A percentile compares a stretch with the other conserved stretches of the same genome.
Conservation (phyloP, 2,329 filamentous ascomycete species). For the Penicillium capsulatum region DNA sequence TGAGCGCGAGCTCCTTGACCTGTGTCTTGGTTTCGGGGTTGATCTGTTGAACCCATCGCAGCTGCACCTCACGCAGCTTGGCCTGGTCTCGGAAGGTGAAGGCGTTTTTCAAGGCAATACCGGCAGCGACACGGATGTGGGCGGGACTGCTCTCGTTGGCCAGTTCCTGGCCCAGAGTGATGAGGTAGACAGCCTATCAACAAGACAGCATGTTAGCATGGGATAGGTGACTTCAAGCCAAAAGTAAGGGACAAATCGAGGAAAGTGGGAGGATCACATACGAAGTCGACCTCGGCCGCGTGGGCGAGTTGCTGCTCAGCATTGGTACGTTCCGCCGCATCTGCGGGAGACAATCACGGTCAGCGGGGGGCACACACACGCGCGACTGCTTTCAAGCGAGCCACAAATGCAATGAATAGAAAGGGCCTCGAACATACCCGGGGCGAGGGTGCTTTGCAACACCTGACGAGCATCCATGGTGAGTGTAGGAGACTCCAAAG, state of each 20-base stretch:
- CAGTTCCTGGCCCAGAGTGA: slow-evolving; percentile 87
- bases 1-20: slow-evolving; percentile 85
- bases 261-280: slow-evolving; percentile 54
- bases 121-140: slow-evolving; percentile 86
- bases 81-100: slow-evolving; percentile 89
- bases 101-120: slow-evolving; percentile 95
- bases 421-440: slow-evolving; percentile 59
- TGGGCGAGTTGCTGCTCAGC: slow-evolving; percentile 92
- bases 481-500: slow-evolving; percentile 23
- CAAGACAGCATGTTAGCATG: slow-evolving; percentile 4
- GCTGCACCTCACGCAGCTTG: slow-evolving; percentile 83
- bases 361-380: slow-evolving; percentile 20
- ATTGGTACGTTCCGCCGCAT: slow-evolving; percentile 81
- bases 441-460: slow-evolving; percentile 91
- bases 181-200: slow-evolving; percentile 79
- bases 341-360: slow-evolving; percentile 50
- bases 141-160: slow-evolving; percentile 81
- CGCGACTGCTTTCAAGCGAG: neutral
- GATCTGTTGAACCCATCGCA: slow-evolving; percentile 84
- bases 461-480: slow-evolving; percentile 98
- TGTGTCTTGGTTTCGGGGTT: slow-evolving; percentile 75
- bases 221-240: slow-evolving; percentile 13
- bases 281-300: slow-evolving; percentile 92
- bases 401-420: neutral
- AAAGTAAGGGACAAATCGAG: slow-evolving; percentile 27